Evolutionary conservation across 352 stramenopile species (phyloP).

Genomic region (Phytophthora aleatoria): DNA sequence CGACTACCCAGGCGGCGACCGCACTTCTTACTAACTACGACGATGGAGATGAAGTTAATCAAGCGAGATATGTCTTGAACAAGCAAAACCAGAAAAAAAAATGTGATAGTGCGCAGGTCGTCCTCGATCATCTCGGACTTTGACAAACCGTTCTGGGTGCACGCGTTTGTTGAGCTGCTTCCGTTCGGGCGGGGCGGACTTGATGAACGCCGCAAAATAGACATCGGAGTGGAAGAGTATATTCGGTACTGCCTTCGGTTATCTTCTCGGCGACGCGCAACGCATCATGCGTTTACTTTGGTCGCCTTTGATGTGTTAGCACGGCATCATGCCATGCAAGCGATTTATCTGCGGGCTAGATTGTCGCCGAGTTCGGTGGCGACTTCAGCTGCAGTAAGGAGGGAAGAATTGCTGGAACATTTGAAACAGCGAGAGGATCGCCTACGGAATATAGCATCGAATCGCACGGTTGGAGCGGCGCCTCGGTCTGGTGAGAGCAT

Average conservation of each 20-base stretch:
- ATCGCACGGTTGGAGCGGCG: neutral
- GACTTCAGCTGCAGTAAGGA: neutral
- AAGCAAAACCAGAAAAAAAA: neutral
- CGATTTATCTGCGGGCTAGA: constrained; percentile 2
- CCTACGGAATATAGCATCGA: too few relatives aligned
- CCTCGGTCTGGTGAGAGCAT: neutral
- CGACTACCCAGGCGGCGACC: too few relatives aligned
- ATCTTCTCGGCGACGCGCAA: neutral
- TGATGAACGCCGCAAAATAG: constrained; percentile 14
- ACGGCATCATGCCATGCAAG: constrained; percentile 1
- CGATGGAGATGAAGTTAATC: too few relatives aligned
- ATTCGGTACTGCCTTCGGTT: constrained; percentile 14
- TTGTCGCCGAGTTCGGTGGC: neutral
- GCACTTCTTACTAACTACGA: too few relatives aligned
- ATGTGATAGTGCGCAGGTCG: neutral
- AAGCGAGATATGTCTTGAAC: too few relatives aligned
- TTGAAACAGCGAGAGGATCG: neutral
- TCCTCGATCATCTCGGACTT: neutral
- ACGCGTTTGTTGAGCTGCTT: neutral
- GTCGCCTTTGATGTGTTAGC: constrained; percentile 19
- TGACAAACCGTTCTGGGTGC: neutral
- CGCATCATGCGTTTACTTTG: constrained; percentile 7
- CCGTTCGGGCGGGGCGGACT: neutral
- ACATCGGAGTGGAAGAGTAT: constrained; percentile 8
- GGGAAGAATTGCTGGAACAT: neutral